A percentile compares a stretch with the other conserved stretches of the same genome.
These are phyloP conservation scores for Pezicula radicicola DNA, from an alignment of 2,329 filamentous ascomycete species.

Conservation along the genomic window DNA sequence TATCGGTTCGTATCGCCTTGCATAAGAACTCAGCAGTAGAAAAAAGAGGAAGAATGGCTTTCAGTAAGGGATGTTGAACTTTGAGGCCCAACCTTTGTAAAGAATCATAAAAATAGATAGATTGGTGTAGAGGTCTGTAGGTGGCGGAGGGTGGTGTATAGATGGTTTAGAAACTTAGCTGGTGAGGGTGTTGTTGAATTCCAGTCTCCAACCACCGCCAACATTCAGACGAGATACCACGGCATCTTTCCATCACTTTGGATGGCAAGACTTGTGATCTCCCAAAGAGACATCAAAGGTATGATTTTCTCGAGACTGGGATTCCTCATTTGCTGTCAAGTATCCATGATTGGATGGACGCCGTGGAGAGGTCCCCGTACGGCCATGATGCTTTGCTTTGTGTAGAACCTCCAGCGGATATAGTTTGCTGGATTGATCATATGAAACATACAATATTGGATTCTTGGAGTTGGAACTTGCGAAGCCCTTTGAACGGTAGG, in stretches of 20 bases:
- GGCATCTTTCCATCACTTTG: too few relatives aligned
- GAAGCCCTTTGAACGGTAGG: neutral
- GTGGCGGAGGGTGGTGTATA: neutral
- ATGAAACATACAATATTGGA: neutral
- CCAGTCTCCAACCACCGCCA: slow-evolving; percentile 12
- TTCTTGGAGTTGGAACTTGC: neutral
- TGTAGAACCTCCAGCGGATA: too few relatives aligned
- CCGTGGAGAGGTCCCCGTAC: too few relatives aligned
- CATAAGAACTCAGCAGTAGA: slow-evolving; percentile 17
- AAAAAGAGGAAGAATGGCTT: slow-evolving; percentile 7
- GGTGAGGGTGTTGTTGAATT: slow-evolving; percentile 4
- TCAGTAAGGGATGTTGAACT: slow-evolving; percentile 20
- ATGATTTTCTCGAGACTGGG: too few relatives aligned
- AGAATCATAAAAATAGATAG: neutral
- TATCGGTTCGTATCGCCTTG: slow-evolving; percentile 19
- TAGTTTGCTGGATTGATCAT: neutral
- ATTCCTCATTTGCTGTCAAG: too few relatives aligned
- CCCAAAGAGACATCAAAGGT: too few relatives aligned
- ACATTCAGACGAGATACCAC: neutral
- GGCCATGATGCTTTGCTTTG: too few relatives aligned
- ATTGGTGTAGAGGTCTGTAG: neutral
- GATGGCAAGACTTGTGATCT: neutral
- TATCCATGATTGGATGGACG: too few relatives aligned
- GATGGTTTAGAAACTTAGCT: neutral
- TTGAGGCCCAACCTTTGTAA: slow-evolving; percentile 6